Base-by-base conservation (phyloP, 768 basidiomycete genomes). In the Rhizopogon salebrosus region DNA sequence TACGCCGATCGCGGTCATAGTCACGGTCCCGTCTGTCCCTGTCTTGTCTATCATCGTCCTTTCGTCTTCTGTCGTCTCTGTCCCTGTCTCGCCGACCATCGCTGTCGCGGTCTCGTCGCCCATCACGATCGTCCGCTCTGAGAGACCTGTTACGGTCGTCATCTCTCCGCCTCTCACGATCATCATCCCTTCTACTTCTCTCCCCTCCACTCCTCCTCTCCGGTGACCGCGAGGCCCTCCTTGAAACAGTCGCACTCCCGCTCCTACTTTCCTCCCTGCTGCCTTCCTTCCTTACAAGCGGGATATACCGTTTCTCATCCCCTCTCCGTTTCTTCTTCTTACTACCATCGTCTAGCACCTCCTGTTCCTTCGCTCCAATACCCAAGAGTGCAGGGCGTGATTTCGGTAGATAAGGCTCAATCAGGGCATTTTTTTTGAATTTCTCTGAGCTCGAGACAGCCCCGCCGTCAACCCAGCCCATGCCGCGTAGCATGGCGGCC, bases 381-480 rank as follows among this genome's bases (percentile, higher is more conserved):
- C 95, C 97, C 9, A 98, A 72, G 11, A 98, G 69, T 0, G 93
- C 85, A 0, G 95, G 94, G 14, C 97, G 79, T 2, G 89, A 74
- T 51, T 78, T 72, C 0, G 97, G 97, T 0, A 95, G 70, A 65
- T 92, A 94, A 1, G 94, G 87, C 59, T 92, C 83, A 2, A 82
- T 76, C 14, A 83, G 65, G 2, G 83, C 88, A 54, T 80, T 73
- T 48, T 69, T 68, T 2, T 58, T 77, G 14, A 82, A 77, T 8
- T 79, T 74, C 35, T 80, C 83, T 40, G 40, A 52, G 42, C 80
- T 75, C 22, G 84, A 77, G 3, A 89, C 90, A 4, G 85, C 83
- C 3, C 79, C 79, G 1, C 89, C 88, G 34, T 89, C 84, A 55
- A 89, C 89, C 93, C 93, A 98, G 2, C 95, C 95, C 97, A 98